Conservation (phyloP, 805 yeast species). For the Schwanniomyces vanrijiae region DNA sequence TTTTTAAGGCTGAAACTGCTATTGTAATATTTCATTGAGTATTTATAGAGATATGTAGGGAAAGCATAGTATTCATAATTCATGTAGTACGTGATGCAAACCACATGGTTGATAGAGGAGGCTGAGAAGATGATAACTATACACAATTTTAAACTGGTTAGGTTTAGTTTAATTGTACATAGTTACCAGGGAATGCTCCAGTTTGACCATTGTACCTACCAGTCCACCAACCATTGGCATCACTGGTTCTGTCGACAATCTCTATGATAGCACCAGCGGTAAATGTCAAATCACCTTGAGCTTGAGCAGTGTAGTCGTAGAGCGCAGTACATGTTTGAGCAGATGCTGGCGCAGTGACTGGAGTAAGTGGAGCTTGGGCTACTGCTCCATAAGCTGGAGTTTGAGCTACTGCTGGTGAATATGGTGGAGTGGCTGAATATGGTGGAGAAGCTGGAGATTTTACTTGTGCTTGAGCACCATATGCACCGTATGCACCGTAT, state of each 20-base stretch:
- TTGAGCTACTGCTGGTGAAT: constrained; percentile 19
- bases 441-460: constrained; percentile 12
- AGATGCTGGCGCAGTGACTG: constrained; percentile 29
- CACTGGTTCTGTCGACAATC: constrained; percentile 76
- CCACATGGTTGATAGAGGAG: too few species aligned
- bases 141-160: background rate
- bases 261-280: constrained; percentile 86
- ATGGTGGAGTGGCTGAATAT: constrained; percentile 16
- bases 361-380: constrained; percentile 9
- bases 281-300: constrained; percentile 86
- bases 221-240: constrained; percentile 98
- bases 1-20: background rate
- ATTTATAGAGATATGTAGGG: background rate
- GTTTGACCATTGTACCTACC: constrained; percentile 80
- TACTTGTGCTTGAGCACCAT: constrained; percentile 4
- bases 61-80: background rate
- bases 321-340: constrained; percentile 80
- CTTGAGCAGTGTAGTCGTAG: constrained; percentile 90
- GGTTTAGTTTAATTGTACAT: constrained; percentile 66
- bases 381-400: constrained; percentile 31
- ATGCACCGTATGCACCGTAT: too few species aligned
- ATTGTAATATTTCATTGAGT: background rate
- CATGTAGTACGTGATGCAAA: too few species aligned
- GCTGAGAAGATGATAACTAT: too few species aligned
- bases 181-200: constrained; percentile 96